Evolutionary conservation across 2,329 filamentous ascomycete species (phyloP), one percentile per base, ranked within the genome.

Genomic region (Botrytis fragariae): DNA sequence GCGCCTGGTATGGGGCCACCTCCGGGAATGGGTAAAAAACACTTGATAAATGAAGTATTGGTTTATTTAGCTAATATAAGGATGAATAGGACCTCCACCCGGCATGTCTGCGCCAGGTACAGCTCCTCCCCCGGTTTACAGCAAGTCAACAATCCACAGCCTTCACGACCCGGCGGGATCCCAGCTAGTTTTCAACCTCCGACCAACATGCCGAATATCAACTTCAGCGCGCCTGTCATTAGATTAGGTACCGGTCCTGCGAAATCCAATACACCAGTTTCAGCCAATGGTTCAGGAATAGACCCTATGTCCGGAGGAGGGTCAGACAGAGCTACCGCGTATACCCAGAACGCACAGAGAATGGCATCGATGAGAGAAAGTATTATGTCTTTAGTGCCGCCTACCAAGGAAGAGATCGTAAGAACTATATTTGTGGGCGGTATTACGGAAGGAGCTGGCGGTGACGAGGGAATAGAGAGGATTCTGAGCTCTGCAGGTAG

Each of bases 221-320:
- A 99, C 85, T 97, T 98, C 86, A 97, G 93, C 80, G 96, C 96
- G 51, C 95, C 95, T 73, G 94, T 98, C 74, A 98, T 99, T 80
- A 93, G 96, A 72, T 88, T 99, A 63, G 96, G 95, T 60, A 95
- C 94, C 1, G 88, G 91, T 6, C 88, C 90, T 4, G 83, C 88
- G n/a, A 93, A 93, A 80, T 85, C 90, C 39, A 81, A 83, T n/a
- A 78, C 78, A 35, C 78, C 79, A 3, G 68, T 76, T 29, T 80
- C 83, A 75, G 82, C 83, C 51, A 78, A 80, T 63, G 79, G 80
- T 51, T 86, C 89, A 70, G 82, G 82, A 29, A 73, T 82, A 57
- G 81, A 83, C 69, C 82, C 82, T 25, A 78, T 82, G 74, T 79
- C 80, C 82, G 72, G 73, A 29, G 76, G 78, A 18, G 82, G 83